Evolutionary conservation across 768 basidiomycete species (phyloP).

Genomic region (Pholiota molesta): DNA sequence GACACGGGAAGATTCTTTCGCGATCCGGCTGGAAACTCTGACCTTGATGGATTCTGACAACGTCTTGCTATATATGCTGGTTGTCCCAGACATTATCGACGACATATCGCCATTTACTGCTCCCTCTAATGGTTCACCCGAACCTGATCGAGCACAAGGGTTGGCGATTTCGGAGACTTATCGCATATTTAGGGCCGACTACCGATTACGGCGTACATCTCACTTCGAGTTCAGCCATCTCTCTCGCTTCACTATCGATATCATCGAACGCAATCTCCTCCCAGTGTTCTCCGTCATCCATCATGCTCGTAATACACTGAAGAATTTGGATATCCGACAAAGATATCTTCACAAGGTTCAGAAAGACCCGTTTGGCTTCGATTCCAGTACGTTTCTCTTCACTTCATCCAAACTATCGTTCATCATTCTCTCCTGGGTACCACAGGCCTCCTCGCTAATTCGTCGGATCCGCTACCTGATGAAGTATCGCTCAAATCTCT

Average conservation of each 20-base stretch:
- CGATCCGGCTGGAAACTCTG: background rate
- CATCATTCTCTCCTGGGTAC: background rate
- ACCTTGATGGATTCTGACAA: background rate
- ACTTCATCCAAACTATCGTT: background rate
- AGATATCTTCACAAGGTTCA: background rate
- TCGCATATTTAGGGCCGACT: background rate
- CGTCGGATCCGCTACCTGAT: background rate
- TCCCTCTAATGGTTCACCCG: background rate
- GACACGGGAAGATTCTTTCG: background rate
- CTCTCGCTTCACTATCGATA: background rate
- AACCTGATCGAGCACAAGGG: background rate
- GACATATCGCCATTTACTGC: background rate
- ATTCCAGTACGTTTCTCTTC: background rate
- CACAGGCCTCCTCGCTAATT: background rate
- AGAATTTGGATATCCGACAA: background rate
- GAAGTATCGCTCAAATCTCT: background rate
- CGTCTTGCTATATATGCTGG: background rate
- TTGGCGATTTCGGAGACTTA: background rate
- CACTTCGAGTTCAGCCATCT: background rate
- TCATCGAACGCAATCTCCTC: background rate
- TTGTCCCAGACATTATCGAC: background rate
- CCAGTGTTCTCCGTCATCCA: background rate
- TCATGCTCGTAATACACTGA: background rate
- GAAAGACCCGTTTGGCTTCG: background rate
- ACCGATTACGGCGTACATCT: background rate